A percentile compares a stretch with the other conserved stretches of the same genome.
These are phyloP conservation scores for Capsicum rhomboideum DNA, from an alignment of 257 asterid species.

Conservation along the genomic window DNA sequence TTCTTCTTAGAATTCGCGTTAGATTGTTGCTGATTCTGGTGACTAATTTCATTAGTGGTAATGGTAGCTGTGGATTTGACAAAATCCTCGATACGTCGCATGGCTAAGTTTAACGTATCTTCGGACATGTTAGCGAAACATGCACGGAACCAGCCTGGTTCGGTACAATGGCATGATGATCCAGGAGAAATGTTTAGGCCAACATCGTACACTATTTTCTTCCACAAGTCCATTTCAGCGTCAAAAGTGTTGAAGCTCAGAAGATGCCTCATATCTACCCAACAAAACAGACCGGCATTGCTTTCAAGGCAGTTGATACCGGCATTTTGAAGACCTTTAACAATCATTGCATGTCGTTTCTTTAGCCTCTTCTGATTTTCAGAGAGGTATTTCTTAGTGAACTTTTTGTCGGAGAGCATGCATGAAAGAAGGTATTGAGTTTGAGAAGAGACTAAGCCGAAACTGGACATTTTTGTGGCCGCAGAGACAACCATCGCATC, in stretches of 20 bases:
- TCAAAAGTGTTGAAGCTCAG: conserved; percentile 36
- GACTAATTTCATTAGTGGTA: neutral
- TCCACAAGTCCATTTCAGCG: conserved; percentile 74
- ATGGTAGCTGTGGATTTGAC: conserved; percentile 14
- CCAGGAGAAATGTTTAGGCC: conserved; percentile 83
- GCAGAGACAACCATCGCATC: conserved; percentile 55
- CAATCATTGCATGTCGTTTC: conserved; percentile 48
- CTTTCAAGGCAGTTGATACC: conserved; percentile 58
- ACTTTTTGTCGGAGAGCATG: conserved; percentile 61
- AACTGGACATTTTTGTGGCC: conserved; percentile 84
- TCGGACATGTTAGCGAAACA: conserved; percentile 87
- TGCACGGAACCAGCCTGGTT: conserved; percentile 84
- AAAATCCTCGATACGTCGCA: conserved; percentile 38
- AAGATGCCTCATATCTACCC: conserved; percentile 80
- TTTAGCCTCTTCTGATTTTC: conserved; percentile 48
- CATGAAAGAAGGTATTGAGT: conserved; percentile 61
- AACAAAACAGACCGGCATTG: conserved; percentile 71
- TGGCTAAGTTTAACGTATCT: conserved; percentile 50
- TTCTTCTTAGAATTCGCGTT: conserved; percentile 33
- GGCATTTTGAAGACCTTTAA: conserved; percentile 33
- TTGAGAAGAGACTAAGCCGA: conserved; percentile 76
- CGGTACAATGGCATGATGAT: conserved; percentile 72
- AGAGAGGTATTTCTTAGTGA: conserved; percentile 32
- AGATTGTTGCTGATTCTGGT: conserved; percentile 1
- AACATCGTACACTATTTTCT: conserved; percentile 64